phyloP scores from a whole-genome alignment of 1,284 basidiomycete genomes.

The Papiliotrema laurentii region DNA sequence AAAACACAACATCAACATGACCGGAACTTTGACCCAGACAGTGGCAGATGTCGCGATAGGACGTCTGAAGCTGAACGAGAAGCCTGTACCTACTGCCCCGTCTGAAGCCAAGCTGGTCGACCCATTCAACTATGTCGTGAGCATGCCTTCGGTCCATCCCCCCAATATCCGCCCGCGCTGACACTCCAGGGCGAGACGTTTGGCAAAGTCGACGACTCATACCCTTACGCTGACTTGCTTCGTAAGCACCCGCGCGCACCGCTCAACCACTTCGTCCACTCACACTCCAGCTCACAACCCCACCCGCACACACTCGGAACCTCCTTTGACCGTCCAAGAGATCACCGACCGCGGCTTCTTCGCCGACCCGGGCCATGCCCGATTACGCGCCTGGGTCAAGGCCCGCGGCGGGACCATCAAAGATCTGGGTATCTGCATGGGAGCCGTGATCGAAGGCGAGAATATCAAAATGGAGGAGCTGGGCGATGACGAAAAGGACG shows the following conservation, averaged over 20 bases:
- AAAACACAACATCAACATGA: too few species aligned
- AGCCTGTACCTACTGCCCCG: too few species aligned
- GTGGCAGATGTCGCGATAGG: too few species aligned
- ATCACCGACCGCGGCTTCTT: constrained; percentile 60
- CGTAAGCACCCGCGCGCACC: constrained; percentile 18
- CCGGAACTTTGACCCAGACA: too few species aligned
- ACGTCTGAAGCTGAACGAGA: too few species aligned
- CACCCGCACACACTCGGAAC: constrained; percentile 27
- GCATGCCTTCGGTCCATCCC: constrained; percentile 4
- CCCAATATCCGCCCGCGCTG: not conserved
- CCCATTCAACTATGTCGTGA: constrained; percentile 43
- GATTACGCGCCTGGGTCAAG: constrained; percentile 37
- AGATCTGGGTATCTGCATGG: constrained; percentile 47
- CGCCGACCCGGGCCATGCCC: constrained; percentile 43
- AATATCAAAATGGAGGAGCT: constrained; percentile 49
- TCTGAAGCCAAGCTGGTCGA: constrained; percentile 24
- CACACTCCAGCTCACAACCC: constrained; percentile 32
- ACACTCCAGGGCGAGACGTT: constrained; percentile 30
- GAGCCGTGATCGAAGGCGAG: constrained; percentile 46
- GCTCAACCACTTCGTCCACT: not conserved
- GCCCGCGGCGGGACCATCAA: constrained; percentile 45
- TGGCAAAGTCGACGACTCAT: constrained; percentile 25
- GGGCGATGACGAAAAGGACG: constrained; percentile 49
- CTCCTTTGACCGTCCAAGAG: constrained; percentile 55
- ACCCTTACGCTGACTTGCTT: constrained; percentile 34